These are phyloP conservation scores for Sutorius australiensis DNA, from an alignment of 768 basidiomycete species.

Conservation along the genomic window DNA sequence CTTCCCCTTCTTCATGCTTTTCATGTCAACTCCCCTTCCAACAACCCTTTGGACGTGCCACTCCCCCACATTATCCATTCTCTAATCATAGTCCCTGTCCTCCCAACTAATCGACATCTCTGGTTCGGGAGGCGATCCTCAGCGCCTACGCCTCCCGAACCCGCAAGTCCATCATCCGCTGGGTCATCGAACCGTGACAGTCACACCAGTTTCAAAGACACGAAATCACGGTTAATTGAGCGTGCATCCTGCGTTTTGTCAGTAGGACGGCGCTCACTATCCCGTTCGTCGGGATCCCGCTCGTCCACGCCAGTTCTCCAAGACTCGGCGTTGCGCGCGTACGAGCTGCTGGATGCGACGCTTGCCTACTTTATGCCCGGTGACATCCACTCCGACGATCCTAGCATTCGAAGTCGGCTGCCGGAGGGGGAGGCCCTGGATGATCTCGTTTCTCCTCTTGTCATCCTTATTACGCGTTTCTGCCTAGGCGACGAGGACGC, in stretches of 20 bases:
- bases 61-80: slow-evolving; percentile 80
- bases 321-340: slow-evolving; percentile 61
- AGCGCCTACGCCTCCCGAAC: slow-evolving; percentile 33
- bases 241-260: slow-evolving; percentile 28
- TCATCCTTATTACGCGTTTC: slow-evolving; percentile 69
- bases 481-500: slow-evolving; percentile 60
- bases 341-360: slow-evolving; percentile 61
- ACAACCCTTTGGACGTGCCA: slow-evolving; percentile 65
- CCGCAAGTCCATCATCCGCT: slow-evolving; percentile 34
- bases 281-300: slow-evolving; percentile 46
- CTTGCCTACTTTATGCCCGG: slow-evolving; percentile 65
- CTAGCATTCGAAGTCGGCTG: slow-evolving; percentile 46
- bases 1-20: slow-evolving; percentile 69
- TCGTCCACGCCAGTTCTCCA: slow-evolving; percentile 25
- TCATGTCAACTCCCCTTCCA: slow-evolving; percentile 56
- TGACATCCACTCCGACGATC: slow-evolving; percentile 58
- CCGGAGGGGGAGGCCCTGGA: slow-evolving; percentile 57
- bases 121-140: slow-evolving; percentile 58
- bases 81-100: slow-evolving; percentile 74
- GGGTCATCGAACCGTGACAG: slow-evolving; percentile 10
- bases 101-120: slow-evolving; percentile 46
- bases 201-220: slow-evolving; percentile 16
- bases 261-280: slow-evolving; percentile 31
- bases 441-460: slow-evolving; percentile 72
- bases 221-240: slow-evolving; percentile 23